phyloP scores from a whole-genome alignment of 192 early-diverging fungal genomes.

The Backusella sp. region DNA sequence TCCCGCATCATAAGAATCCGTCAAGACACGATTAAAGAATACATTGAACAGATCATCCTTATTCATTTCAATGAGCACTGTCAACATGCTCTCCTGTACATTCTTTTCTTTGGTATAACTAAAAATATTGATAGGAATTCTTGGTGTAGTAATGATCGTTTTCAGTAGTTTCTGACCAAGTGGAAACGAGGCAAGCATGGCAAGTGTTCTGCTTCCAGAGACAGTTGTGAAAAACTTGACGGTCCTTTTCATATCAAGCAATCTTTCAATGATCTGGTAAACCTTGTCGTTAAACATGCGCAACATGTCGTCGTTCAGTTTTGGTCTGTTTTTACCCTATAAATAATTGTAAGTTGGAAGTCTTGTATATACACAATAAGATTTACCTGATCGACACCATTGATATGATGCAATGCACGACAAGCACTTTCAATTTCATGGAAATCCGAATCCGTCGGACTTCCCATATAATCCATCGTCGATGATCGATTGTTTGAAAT shows the following conservation, averaged over 20 bases:
- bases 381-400: not conserved
- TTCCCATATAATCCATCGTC: not conserved
- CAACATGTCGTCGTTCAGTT: not conserved
- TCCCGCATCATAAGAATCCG: not conserved
- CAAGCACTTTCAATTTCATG: conserved; percentile 6
- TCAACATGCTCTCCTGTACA: not conserved
- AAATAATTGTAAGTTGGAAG: too few species aligned
- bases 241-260: not conserved
- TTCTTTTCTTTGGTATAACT: not conserved
- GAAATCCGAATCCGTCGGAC: not conserved
- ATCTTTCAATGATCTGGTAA: not conserved
- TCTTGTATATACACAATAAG: too few species aligned
- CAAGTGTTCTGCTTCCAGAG: conserved; percentile 2
- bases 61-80: not conserved
- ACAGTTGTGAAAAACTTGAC: not conserved
- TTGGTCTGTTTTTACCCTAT: not conserved
- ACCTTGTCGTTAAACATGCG: not conserved
- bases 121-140: conserved; percentile 11
- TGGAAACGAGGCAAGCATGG: conserved; percentile 2
- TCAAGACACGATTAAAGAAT: not conserved
- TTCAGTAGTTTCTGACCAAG: not conserved
- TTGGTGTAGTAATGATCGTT: not conserved
- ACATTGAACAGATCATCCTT: not conserved
- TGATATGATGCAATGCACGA: not conserved
- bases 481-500: not conserved